Evolutionary conservation across 2,329 filamentous ascomycete species (phyloP).

Genomic region (Ophiocordyceps camponoti-leonardi): DNA sequence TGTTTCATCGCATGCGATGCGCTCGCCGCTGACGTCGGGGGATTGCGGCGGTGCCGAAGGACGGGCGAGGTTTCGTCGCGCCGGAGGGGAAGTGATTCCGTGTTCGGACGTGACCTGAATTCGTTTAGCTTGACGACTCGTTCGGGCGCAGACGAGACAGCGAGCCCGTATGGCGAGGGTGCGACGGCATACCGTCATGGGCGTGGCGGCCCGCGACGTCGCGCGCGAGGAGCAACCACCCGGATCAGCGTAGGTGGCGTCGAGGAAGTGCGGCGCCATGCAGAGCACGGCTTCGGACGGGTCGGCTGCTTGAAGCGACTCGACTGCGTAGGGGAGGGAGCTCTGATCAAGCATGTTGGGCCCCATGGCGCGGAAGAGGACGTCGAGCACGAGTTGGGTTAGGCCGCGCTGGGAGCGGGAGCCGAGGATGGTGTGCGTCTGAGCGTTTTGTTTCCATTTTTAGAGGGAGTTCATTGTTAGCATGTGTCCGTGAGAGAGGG

Average conservation of each 20-base stretch:
- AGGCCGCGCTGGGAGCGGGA: constrained; percentile 74
- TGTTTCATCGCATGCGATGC: constrained; percentile 38
- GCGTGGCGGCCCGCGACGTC: constrained; percentile 50
- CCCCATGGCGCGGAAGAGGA: constrained; percentile 70
- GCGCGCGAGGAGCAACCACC: constrained; percentile 34
- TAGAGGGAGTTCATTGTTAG: not conserved
- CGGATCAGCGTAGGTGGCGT: constrained; percentile 56
- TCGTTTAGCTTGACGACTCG: constrained; percentile 23
- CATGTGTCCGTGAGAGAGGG: not conserved
- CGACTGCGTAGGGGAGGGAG: constrained; percentile 43
- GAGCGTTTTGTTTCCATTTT: constrained; percentile 1
- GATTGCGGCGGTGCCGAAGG: constrained; percentile 54
- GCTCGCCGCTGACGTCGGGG: constrained; percentile 58
- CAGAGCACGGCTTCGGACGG: constrained; percentile 65
- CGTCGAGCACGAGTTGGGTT: constrained; percentile 79
- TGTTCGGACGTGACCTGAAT: constrained; percentile 30
- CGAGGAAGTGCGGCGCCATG: constrained; percentile 60
- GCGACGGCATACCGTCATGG: constrained; percentile 41
- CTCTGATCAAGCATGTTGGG: constrained; percentile 49
- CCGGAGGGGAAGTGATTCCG: constrained; percentile 29
- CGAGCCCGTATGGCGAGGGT: not conserved
- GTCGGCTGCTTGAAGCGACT: constrained; percentile 62
- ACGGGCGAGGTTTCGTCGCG: constrained; percentile 46
- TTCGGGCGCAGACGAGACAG: not conserved
- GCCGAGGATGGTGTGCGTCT: constrained; percentile 94